phyloP scores from a whole-genome alignment of 2,329 filamentous ascomycete genomes.

The Hypoxylon sp. region DNA sequence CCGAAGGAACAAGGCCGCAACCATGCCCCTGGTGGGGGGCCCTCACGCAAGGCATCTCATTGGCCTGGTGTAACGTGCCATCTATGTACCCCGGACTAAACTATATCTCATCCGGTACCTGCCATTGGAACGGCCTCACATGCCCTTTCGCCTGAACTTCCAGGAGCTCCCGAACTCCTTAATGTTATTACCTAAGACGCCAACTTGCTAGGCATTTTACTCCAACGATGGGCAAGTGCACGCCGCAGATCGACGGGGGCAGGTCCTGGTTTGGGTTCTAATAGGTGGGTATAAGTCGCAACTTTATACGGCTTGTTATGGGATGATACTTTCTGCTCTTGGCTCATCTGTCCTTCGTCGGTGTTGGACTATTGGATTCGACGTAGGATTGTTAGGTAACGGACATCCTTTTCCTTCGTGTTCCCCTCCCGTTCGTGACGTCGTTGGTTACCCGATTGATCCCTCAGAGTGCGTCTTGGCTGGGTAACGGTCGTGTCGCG shows the following conservation, averaged over 20 bases:
- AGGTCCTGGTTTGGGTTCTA: background rate
- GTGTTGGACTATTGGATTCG: background rate
- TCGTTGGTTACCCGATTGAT: background rate
- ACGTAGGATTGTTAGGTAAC: background rate
- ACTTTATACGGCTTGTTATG: background rate
- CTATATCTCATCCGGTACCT: constrained; percentile 11
- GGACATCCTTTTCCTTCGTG: background rate
- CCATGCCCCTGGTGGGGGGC: no score
- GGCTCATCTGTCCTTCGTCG: background rate
- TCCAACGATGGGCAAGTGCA: background rate
- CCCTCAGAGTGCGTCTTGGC: background rate
- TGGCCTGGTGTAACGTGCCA: constrained; percentile 44
- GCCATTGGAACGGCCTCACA: background rate
- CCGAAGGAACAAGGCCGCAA: constrained; percentile 35
- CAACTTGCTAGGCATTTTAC: background rate
- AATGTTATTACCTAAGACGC: background rate
- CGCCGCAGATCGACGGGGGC: constrained; percentile 11
- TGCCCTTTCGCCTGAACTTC: background rate
- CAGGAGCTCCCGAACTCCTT: background rate
- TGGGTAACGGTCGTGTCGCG: background rate
- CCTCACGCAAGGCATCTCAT: no score
- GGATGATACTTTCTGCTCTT: constrained; percentile 17
- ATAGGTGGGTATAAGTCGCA: constrained; percentile 1
- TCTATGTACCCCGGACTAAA: constrained; percentile 41
- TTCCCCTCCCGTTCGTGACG: background rate